phyloP scores from a whole-genome alignment of 2,329 filamentous ascomycete species.

The Verticillium zaregamsianum region DNA sequence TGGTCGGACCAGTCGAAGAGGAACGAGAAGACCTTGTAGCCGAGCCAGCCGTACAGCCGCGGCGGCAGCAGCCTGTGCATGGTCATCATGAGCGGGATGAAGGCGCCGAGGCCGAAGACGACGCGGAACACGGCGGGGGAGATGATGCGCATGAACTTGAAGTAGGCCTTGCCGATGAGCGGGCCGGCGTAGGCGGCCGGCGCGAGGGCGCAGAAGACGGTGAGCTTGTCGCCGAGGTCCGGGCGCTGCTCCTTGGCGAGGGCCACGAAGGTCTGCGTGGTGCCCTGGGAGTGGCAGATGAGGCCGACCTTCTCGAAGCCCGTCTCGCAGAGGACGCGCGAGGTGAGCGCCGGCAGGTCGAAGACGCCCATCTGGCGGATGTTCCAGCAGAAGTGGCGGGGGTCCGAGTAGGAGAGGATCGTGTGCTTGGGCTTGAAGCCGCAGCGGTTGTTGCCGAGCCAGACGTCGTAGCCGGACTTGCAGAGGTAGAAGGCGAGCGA shows the following conservation, averaged over 20 bases:
- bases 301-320: constrained; percentile 79
- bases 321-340: constrained; percentile 75
- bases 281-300: constrained; percentile 86
- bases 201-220: constrained; percentile 85
- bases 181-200: constrained; percentile 88
- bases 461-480: constrained; percentile 91
- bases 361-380: constrained; percentile 90
- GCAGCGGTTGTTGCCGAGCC: constrained; percentile 91
- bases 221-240: constrained; percentile 75
- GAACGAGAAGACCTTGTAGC: constrained; percentile 85
- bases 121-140: constrained; percentile 71
- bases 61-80: constrained; percentile 68
- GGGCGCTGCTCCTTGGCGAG: constrained; percentile 87
- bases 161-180: constrained; percentile 80
- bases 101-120: constrained; percentile 87
- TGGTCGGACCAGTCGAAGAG: constrained; percentile 83
- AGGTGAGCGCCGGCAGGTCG: constrained; percentile 77
- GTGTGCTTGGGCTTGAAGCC: constrained; percentile 77
- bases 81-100: constrained; percentile 90
- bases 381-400: constrained; percentile 96
- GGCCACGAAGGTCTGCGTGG: constrained; percentile 81
- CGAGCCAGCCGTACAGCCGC: constrained; percentile 71
- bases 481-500: constrained; percentile 88
- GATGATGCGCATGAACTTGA: constrained; percentile 85
- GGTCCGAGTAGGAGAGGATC: constrained; percentile 67